These are phyloP conservation scores for Lepidium didymum DNA, from an alignment of 345 rosid genomes.

Conservation along the genomic window DNA sequence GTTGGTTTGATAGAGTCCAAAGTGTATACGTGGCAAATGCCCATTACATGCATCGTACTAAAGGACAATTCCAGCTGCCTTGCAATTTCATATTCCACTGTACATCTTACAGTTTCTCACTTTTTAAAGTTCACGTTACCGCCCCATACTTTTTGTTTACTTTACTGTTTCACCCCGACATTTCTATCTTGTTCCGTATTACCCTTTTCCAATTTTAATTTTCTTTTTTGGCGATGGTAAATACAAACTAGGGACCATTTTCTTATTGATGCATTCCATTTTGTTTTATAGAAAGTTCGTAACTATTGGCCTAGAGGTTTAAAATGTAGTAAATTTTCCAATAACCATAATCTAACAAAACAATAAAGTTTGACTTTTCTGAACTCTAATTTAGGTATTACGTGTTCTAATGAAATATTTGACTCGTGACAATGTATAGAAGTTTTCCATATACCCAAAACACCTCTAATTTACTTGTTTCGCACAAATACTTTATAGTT, in stretches of 20 bases:
- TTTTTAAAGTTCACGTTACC: constrained; percentile 2
- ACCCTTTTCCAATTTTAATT: neutral
- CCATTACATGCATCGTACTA: too few species aligned
- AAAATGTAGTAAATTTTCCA: neutral
- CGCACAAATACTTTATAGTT: too few species aligned
- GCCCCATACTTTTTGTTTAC: neutral
- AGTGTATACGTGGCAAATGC: constrained; percentile 24
- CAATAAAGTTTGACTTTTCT: neutral
- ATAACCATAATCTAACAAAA: neutral
- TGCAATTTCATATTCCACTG: too few species aligned
- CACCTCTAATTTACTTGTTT: too few species aligned
- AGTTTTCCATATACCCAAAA: too few species aligned
- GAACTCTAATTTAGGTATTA: neutral
- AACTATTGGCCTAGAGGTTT: neutral
- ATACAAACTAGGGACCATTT: neutral
- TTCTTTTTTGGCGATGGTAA: too few species aligned
- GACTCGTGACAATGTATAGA: neutral
- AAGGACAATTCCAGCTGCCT: too few species aligned
- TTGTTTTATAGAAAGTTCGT: neutral
- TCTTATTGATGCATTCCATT: neutral
- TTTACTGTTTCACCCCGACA: neutral
- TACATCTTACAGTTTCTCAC: constrained; percentile 2
- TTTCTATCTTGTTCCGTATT: neutral
- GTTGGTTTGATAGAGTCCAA: constrained; percentile 19
- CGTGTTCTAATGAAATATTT: constrained; percentile 4